Evolutionary conservation across 768 basidiomycete genomes (phyloP).

Genomic region (Lactarius indigo): DNA sequence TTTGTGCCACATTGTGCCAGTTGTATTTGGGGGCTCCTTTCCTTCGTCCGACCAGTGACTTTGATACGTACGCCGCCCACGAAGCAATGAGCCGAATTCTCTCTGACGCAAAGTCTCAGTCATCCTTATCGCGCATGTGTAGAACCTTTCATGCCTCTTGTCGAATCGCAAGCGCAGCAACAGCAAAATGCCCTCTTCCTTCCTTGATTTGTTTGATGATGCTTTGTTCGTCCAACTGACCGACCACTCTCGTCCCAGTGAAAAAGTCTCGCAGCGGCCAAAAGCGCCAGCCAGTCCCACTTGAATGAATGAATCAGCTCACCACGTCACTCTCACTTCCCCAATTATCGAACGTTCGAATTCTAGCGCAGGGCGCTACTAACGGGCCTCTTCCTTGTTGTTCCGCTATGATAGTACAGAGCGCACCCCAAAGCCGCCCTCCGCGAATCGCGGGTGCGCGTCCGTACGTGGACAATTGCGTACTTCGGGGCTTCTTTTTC

Average conservation of each 20-base stretch:
- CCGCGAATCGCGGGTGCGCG: neutral
- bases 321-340: neutral
- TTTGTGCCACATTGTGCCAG: neutral
- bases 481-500: no score
- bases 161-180: neutral
- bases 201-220: no score
- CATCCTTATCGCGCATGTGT: neutral
- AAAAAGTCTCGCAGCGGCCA: neutral
- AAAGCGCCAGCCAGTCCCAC: no score
- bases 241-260: neutral
- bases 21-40: neutral
- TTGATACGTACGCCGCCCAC: neutral
- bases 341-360: neutral
- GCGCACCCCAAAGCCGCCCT: no score
- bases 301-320: neutral
- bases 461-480: neutral
- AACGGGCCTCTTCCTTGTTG: neutral
- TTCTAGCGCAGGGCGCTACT: neutral
- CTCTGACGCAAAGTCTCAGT: neutral
- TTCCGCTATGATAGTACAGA: neutral
- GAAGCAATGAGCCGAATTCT: neutral
- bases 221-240: neutral
- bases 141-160: neutral
- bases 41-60: neutral
- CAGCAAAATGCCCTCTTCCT: neutral